phyloP scores from a whole-genome alignment of 495 filamentous ascomycete species.

The Hypoxylon cercidicola region DNA sequence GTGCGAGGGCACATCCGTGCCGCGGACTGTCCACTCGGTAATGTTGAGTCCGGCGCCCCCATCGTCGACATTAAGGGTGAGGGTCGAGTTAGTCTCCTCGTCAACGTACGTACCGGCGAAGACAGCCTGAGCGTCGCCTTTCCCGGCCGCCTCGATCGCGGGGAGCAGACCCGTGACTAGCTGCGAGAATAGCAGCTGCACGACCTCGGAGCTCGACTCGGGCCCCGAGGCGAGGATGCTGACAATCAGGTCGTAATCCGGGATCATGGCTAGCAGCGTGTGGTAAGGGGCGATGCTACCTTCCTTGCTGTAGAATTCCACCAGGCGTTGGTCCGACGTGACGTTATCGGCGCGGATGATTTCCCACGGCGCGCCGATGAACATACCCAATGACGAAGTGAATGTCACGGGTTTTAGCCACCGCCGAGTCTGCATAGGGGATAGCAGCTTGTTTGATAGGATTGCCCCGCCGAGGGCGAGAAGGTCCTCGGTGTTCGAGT shows the following conservation, averaged over 20 bases:
- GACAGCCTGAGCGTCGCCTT: conserved; percentile 47
- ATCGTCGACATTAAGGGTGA: conserved; percentile 47
- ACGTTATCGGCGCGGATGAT: conserved; percentile 47
- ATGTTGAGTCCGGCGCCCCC: conserved; percentile 21
- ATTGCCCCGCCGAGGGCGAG: conserved; percentile 61
- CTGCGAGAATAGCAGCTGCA: conserved; percentile 44
- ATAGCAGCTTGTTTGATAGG: conserved; percentile 57
- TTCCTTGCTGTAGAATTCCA: conserved; percentile 65
- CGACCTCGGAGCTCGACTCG: conserved; percentile 37
- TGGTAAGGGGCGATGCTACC: conserved; percentile 61
- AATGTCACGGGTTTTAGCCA: conserved; percentile 65
- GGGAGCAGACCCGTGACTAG: conserved; percentile 36
- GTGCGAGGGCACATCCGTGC: conserved; percentile 14
- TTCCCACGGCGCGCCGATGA: conserved; percentile 68
- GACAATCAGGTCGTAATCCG: conserved; percentile 65
- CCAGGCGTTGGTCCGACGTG: conserved; percentile 44
- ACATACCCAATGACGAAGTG: conserved; percentile 52
- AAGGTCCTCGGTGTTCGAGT: conserved; percentile 60
- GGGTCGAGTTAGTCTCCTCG: conserved; percentile 48
- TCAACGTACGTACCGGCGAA: conserved; percentile 55
- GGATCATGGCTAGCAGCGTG: conserved; percentile 56
- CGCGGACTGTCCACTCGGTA: conserved; percentile 17
- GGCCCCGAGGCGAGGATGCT: conserved; percentile 54
- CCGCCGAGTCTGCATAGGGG: conserved; percentile 53
- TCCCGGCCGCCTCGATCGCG: conserved; percentile 55